phyloP scores from a whole-genome alignment of 805 yeast species.

The Yarrowia porcina region DNA sequence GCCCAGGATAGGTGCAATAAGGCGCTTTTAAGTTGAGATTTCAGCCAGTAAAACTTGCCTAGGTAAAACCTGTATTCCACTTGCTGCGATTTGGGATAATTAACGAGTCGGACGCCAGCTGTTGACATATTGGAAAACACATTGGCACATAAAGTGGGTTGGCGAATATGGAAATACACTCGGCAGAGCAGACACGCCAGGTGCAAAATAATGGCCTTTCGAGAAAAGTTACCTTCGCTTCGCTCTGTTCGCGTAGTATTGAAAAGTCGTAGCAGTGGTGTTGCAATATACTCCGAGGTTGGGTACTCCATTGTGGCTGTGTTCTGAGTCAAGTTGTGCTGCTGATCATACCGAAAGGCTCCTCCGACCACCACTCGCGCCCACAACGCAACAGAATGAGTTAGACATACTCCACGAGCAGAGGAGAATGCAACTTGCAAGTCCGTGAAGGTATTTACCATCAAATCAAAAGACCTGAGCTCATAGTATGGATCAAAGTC shows the following conservation, averaged over 20 bases:
- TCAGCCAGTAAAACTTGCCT: slow-evolving; percentile 54
- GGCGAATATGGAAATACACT: slow-evolving; percentile 47
- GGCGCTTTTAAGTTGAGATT: slow-evolving; percentile 51
- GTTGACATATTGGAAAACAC: slow-evolving; percentile 58
- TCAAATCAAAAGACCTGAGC: slow-evolving; percentile 51
- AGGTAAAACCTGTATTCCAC: slow-evolving; percentile 55
- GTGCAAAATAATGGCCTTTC: slow-evolving; percentile 51
- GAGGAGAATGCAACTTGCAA: slow-evolving; percentile 41
- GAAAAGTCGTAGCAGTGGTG: slow-evolving; percentile 55
- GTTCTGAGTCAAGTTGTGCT: slow-evolving; percentile 7
- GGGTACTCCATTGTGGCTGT: slow-evolving; percentile 37
- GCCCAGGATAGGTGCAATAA: slow-evolving; percentile 58
- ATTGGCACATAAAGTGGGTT: slow-evolving; percentile 41
- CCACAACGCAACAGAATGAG: slow-evolving; percentile 26
- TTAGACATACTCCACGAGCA: slow-evolving; percentile 35
- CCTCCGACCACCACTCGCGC: slow-evolving; percentile 28
- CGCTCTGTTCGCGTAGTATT: slow-evolving; percentile 55
- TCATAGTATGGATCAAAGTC: slow-evolving; percentile 54
- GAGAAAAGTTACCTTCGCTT: slow-evolving; percentile 35
- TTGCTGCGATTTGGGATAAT: slow-evolving; percentile 48
- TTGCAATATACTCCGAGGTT: slow-evolving; percentile 45
- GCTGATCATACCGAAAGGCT: slow-evolving; percentile 27
- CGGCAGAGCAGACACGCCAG: slow-evolving; percentile 55
- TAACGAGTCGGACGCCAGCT: slow-evolving; percentile 43
- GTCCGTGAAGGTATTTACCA: slow-evolving; percentile 46